Evolutionary conservation across 257 asterid species (phyloP), one percentile per base, ranked within the genome.

Genomic region (Solanum paucissectum): DNA sequence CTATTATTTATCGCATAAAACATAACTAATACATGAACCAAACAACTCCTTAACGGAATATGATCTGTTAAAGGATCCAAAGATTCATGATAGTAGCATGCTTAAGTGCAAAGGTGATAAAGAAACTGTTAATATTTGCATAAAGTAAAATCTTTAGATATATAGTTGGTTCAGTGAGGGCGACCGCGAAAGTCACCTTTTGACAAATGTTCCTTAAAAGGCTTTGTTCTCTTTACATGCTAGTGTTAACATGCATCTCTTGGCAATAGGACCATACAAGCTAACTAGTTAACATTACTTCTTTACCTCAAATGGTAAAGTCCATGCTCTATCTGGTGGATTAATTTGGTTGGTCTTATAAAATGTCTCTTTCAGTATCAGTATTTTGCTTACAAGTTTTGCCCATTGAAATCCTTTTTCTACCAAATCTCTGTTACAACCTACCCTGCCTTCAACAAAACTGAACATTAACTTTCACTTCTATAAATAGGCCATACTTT

Each of bases 351-450:
- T 76, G 34, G 83, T 38, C 83, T 76, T 68, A 44, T 49, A 60
- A 38, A 71, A 38, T 76, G 89, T 88, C 90, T 83, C 91, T 87
- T 64, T 76, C 90, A 85, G 75, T 82, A 82, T 88, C 90, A 85
- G 38, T 82, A 82, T 88, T 87, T 89, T 86, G 90, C 91, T 86
- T 88, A 85, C 81, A 91, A 88, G 90, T 79, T 58, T 83, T 87
- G 76, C 84, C 75, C 83, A 38, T 75, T 75, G 83, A 38, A 75
- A 2, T 34, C 49, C 83, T 74, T 74, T 69, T 36, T 88, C 38
- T 40, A 87, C 89, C 89, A 72, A 87, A 74, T 86, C 77, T 42
- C 88, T 84, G 42, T 79, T 74, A 87, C 90, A 66, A 46, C 60
- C 75, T 66, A 55, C 58, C 40, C 18, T 64, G 62, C 87, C 83